These are phyloP conservation scores for Graphilbum sp. DNA, from an alignment of 2,329 filamentous ascomycete genomes.

Conservation along the genomic window DNA sequence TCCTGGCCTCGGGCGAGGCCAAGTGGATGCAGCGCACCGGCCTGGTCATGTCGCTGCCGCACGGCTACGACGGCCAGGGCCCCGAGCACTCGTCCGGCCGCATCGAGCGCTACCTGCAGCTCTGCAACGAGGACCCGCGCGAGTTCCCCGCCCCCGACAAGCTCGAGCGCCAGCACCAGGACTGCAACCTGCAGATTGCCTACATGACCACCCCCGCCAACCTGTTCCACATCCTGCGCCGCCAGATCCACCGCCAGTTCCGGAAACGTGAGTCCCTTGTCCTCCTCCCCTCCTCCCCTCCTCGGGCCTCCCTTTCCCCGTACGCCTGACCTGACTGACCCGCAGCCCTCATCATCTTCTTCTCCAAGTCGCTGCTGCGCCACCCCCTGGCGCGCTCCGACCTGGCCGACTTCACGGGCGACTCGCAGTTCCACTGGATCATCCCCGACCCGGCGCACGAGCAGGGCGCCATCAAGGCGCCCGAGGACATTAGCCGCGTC, in stretches of 20 bases:
- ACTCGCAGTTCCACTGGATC: conserved; percentile 94
- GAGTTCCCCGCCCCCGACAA: conserved; percentile 80
- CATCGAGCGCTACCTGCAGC: conserved; percentile 92
- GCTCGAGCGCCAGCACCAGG: conserved; percentile 92
- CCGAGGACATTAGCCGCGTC: conserved; percentile 82
- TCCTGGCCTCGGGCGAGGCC: conserved; percentile 90
- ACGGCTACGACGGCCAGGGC: conserved; percentile 96
- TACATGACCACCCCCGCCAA: conserved; percentile 96
- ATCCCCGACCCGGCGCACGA: conserved; percentile 80
- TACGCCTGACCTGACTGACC: too few relatives aligned
- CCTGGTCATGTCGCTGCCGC: conserved; percentile 87
- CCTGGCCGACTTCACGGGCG: conserved; percentile 79
- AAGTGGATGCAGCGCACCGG: conserved; percentile 99
- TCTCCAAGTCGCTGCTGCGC: conserved; percentile 90
- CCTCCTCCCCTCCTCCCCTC: too few relatives aligned
- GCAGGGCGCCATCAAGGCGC: conserved; percentile 54
- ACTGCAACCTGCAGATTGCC: conserved; percentile 98
- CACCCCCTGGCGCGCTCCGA: conserved; percentile 81
- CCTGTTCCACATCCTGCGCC: conserved; percentile 86
- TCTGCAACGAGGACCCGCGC: conserved; percentile 93
- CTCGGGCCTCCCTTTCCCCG: too few relatives aligned
- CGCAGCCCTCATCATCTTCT: conserved; percentile 84
- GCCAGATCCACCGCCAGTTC: conserved; percentile 99
- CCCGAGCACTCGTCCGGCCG: conserved; percentile 96
- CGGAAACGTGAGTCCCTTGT: conserved; percentile 94